These are phyloP conservation scores for Leishmania tarentolae DNA, from an alignment of 208 protist genomes.

Conservation along the genomic window DNA sequence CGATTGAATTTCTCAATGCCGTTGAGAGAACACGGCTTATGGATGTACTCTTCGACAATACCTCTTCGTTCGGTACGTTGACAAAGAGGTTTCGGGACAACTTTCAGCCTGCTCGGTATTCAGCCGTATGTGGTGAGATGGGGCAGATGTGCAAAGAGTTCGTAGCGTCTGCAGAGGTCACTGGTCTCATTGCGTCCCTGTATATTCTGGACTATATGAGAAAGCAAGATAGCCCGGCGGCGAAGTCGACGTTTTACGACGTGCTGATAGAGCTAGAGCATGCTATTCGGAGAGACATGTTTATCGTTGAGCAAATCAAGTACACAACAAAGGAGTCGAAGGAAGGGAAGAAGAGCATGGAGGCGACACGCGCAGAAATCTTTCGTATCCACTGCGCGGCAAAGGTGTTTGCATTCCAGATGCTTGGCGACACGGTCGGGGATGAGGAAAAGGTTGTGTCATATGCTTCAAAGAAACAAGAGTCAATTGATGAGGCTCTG, in stretches of 20 bases:
- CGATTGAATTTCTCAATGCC: slow-evolving; percentile 31
- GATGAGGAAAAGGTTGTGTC: slow-evolving; percentile 50
- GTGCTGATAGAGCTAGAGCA: slow-evolving; percentile 69
- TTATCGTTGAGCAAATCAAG: slow-evolving; percentile 69
- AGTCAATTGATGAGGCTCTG: slow-evolving; percentile 63
- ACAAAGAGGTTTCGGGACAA: slow-evolving; percentile 62
- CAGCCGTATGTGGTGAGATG: slow-evolving; percentile 43
- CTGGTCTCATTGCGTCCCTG: slow-evolving; percentile 52
- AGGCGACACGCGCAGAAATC: slow-evolving; percentile 60
- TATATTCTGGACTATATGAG: slow-evolving; percentile 62
- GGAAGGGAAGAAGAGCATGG: slow-evolving; percentile 60
- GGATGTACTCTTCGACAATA: slow-evolving; percentile 38
- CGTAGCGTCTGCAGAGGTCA: slow-evolving; percentile 49
- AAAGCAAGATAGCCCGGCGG: slow-evolving; percentile 49
- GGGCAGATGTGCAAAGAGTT: slow-evolving; percentile 41
- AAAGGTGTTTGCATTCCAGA: slow-evolving; percentile 74
- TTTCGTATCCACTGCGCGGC: slow-evolving; percentile 66
- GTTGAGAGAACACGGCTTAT: slow-evolving; percentile 27
- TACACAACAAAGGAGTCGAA: slow-evolving; percentile 75
- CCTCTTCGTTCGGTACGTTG: slow-evolving; percentile 37
- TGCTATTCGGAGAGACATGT: slow-evolving; percentile 67
- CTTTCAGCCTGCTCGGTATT: slow-evolving; percentile 41
- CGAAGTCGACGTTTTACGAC: slow-evolving; percentile 66
- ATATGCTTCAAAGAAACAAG: slow-evolving; percentile 51
- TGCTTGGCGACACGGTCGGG: slow-evolving; percentile 43